Conservation (phyloP, 148 eudicot species). For the Rheum nobile region DNA sequence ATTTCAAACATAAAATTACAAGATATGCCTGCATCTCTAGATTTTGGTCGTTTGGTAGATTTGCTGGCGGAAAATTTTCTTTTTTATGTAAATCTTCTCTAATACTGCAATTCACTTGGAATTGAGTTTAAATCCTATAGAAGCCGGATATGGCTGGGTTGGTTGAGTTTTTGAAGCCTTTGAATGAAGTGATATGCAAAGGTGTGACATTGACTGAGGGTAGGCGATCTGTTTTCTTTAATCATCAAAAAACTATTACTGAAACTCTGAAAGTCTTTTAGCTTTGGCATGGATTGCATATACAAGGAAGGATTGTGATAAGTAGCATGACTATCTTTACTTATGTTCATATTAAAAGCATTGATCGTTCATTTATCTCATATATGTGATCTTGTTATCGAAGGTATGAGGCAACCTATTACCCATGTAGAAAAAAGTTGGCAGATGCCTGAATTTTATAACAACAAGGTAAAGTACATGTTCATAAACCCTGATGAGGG, state of each 20-base stretch:
- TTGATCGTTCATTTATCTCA: background rate
- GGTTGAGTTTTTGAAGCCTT: conserved; percentile 69
- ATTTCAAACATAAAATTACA: background rate
- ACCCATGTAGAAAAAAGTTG: conserved; percentile 98
- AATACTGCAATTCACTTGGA: background rate
- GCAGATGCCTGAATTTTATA: conserved; percentile 97
- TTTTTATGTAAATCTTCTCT: background rate
- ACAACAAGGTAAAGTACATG: conserved; percentile 62
- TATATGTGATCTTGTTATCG: background rate
- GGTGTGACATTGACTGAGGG: conserved; percentile 74
- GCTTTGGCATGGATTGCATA: conserved; percentile 96
- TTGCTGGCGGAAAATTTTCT: background rate
- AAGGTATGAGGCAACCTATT: conserved; percentile 98
- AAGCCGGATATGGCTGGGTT: conserved; percentile 77
- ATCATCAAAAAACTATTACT: conserved; percentile 67
- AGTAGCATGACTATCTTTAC: conserved; percentile 10
- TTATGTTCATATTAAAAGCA: background rate
- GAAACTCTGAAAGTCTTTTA: conserved; percentile 86
- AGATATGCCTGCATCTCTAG: background rate
- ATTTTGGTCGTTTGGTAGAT: background rate
- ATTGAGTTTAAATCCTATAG: conserved; percentile 28
- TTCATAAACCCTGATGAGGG: too few species aligned
- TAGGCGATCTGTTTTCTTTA: conserved; percentile 58
- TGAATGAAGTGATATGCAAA: conserved; percentile 63
- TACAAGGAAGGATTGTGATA: conserved; percentile 93